These are phyloP conservation scores for Hysterangium stoloniferum DNA, from an alignment of 768 basidiomycete genomes.

Conservation along the genomic window DNA sequence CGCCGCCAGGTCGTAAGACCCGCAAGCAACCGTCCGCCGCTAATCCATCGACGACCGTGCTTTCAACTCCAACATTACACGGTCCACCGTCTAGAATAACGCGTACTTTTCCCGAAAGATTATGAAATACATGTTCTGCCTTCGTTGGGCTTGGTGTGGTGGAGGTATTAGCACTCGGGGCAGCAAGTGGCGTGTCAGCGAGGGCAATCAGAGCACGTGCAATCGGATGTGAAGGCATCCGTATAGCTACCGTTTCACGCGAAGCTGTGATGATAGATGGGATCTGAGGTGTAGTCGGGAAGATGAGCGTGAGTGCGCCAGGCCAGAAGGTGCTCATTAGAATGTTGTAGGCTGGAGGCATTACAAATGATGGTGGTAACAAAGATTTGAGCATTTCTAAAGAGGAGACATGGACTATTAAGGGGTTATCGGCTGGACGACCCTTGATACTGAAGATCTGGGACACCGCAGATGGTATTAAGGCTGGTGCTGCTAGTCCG, in stretches of 20 bases:
- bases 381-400: slow-evolving; percentile 69
- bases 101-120: slow-evolving; percentile 63
- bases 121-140: slow-evolving; percentile 75
- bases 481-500: slow-evolving; percentile 86
- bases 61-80: slow-evolving; percentile 88
- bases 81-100: slow-evolving; percentile 89
- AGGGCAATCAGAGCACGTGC: slow-evolving; percentile 82
- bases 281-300: slow-evolving; percentile 56
- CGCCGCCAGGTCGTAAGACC: slow-evolving; percentile 84
- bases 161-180: slow-evolving; percentile 91
- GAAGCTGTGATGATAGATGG: slow-evolving; percentile 74
- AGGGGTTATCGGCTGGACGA: slow-evolving; percentile 89
- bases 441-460: slow-evolving; percentile 86
- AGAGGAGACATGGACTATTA: slow-evolving; percentile 95
- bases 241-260: slow-evolving; percentile 76
- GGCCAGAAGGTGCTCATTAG: slow-evolving; percentile 92
- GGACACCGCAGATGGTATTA: slow-evolving; percentile 51
- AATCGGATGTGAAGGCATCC: slow-evolving; percentile 92
- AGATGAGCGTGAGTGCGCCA: slow-evolving; percentile 86
- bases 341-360: slow-evolving; percentile 58
- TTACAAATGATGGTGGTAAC: slow-evolving; percentile 54
- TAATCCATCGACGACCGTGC: slow-evolving; percentile 90
- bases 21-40: slow-evolving; percentile 61
- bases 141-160: slow-evolving; percentile 92
- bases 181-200: slow-evolving; percentile 72